These are phyloP conservation scores for Petunia hybrid DNA, from an alignment of 305 asterid genomes.

Conservation along the genomic window DNA sequence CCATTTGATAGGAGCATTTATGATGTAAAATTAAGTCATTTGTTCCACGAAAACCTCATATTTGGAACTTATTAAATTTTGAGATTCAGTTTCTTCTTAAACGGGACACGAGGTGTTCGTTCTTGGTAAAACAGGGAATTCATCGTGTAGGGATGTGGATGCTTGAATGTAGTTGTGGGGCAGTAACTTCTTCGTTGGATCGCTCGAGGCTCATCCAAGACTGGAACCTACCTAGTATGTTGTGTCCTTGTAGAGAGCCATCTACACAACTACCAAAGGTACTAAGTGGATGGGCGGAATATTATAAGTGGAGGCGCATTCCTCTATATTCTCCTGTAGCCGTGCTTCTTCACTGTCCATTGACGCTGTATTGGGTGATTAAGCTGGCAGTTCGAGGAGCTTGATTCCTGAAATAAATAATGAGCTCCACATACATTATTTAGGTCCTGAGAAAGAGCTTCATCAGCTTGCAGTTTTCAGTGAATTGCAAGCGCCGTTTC, in stretches of 20 bases:
- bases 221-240: constrained; percentile 65
- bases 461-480: constrained; percentile 77
- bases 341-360: constrained; percentile 94
- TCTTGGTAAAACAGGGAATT: constrained; percentile 58
- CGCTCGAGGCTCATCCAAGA: constrained; percentile 49
- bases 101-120: constrained; percentile 62
- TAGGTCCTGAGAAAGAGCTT: constrained; percentile 94
- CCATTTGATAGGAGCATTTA: background rate
- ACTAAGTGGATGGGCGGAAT: constrained; percentile 75
- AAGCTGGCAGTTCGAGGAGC: constrained; percentile 59
- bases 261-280: constrained; percentile 47
- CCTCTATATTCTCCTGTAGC: constrained; percentile 83
- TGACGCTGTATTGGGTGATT: constrained; percentile 72
- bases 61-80: background rate
- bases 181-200: constrained; percentile 43
- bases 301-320: constrained; percentile 91
- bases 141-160: constrained; percentile 83
- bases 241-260: constrained; percentile 86
- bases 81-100: constrained; percentile 21
- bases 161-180: constrained; percentile 76
- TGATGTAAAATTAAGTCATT: constrained; percentile 11
- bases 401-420: constrained; percentile 54
- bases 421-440: constrained; percentile 74
- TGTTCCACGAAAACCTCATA: constrained; percentile 7
- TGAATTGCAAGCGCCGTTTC: constrained; percentile 81